A percentile compares a stretch with the other conserved stretches of the same genome.
Evolutionary conservation across 352 stramenopile species (phyloP).

Genomic region (Globisporangium spinosum): DNA sequence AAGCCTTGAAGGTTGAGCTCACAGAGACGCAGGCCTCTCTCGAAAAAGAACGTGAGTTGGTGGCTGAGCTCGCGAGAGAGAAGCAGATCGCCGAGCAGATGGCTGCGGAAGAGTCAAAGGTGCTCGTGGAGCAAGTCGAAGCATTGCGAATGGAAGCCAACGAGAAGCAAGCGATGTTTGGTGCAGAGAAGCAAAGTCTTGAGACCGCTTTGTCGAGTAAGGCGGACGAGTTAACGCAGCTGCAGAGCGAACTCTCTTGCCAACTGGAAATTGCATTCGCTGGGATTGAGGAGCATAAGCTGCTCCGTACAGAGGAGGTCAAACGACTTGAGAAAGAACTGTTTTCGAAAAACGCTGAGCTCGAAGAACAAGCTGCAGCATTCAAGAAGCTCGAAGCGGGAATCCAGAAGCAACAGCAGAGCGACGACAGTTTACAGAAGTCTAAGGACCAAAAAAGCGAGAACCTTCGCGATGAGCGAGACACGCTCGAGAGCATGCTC

Average conservation of each 20-base stretch:
- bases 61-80: slow-evolving; percentile 22
- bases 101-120: slow-evolving; percentile 30
- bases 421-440: background rate
- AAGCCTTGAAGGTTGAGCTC: slow-evolving; percentile 4
- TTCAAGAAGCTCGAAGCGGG: slow-evolving; percentile 1
- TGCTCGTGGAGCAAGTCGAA: slow-evolving; percentile 27
- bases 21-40: slow-evolving; percentile 5
- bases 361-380: slow-evolving; percentile 11
- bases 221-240: slow-evolving; percentile 12
- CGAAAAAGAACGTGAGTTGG: slow-evolving; percentile 3
- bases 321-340: slow-evolving; percentile 29
- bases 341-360: slow-evolving; percentile 11
- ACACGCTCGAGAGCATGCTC: slow-evolving; percentile 7
- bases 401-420: background rate
- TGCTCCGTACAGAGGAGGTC: slow-evolving; percentile 27
- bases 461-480: slow-evolving; percentile 9
- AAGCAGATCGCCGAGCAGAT: slow-evolving; percentile 13
- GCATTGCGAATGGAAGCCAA: slow-evolving; percentile 20
- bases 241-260: slow-evolving; percentile 21
- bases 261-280: slow-evolving; percentile 31
- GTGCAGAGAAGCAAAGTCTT: slow-evolving; percentile 24
- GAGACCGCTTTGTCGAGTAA: slow-evolving; percentile 22
- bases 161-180: slow-evolving; percentile 15
- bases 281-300: slow-evolving; percentile 29
- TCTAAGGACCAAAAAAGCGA: background rate